Conservation (phyloP, 169 alveolate genomes). For the Eimeria acervulina region DNA sequence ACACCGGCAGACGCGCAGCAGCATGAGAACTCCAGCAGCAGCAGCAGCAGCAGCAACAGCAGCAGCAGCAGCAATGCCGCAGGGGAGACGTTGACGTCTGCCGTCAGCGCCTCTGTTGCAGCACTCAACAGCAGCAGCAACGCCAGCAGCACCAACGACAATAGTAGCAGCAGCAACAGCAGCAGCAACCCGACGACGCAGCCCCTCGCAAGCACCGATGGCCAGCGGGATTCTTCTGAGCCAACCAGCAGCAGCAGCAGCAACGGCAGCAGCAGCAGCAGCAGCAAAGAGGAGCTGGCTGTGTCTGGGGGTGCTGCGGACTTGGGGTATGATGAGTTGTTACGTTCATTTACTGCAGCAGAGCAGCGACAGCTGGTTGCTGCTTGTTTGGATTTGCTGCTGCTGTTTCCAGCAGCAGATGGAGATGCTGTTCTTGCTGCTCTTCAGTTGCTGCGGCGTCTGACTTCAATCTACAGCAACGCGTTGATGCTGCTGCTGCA, state of each 20-base stretch:
- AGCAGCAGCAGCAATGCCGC: conserved; percentile 5
- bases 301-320: not conserved
- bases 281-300: not conserved
- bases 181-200: not conserved
- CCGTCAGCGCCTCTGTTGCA: not conserved
- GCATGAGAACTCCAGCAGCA: conserved; percentile 9
- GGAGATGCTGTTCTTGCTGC: conserved; percentile 63
- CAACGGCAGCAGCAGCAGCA: conserved; percentile 59
- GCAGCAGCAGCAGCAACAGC: conserved; percentile 32
- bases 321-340: conserved; percentile 3
- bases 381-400: conserved; percentile 50
- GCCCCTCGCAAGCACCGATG: not conserved
- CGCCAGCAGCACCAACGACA: conserved; percentile 3
- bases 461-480: conserved; percentile 65
- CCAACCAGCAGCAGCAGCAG: conserved; percentile 11
- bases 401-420: conserved; percentile 69
- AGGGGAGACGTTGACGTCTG: not conserved
- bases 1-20: conserved; percentile 46
- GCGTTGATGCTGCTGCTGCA: conserved; percentile 73
- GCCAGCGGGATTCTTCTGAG: no score
- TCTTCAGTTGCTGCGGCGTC: conserved; percentile 80
- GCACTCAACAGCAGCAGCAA: not conserved
- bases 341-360: conserved; percentile 28
- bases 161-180: not conserved
- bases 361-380: conserved; percentile 76